Evolutionary conservation across 306 rosid genomes (phyloP), one percentile per base, ranked within the genome.

Genomic region (Mucuna pruriens): DNA sequence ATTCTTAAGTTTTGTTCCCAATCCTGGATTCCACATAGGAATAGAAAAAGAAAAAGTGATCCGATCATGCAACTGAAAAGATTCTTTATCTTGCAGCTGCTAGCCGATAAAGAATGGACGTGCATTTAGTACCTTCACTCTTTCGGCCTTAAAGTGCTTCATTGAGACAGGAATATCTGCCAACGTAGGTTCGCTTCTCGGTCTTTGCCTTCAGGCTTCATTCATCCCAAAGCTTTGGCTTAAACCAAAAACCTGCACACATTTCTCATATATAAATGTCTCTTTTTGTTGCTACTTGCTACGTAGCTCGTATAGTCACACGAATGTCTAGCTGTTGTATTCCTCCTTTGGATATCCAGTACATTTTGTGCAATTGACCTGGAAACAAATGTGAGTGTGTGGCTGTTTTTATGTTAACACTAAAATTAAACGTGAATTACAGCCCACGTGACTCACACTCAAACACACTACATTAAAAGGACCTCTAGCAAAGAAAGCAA

Each of bases 401-500:
- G 40, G 20, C 23, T 38, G 29, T 54, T 68, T n/a, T n/a, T n/a
- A n/a, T n/a, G n/a, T n/a, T n/a, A n/a, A n/a, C n/a, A n/a, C n/a
- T n/a, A n/a, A n/a, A n/a, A n/a, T n/a, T n/a, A n/a, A n/a, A n/a
- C n/a, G n/a, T n/a, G n/a, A n/a, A n/a, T n/a, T n/a, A n/a, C n/a
- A n/a, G n/a, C n/a, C n/a, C n/a, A n/a, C n/a, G n/a, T n/a, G n/a
- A n/a, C n/a, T n/a, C n/a, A n/a, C n/a, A n/a, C n/a, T n/a, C n/a
- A n/a, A n/a, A n/a, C n/a, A n/a, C n/a, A n/a, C 8, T 68, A 23
- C 48, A 13, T 65, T 11, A 0, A 10, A 77, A 4, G 6, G 71
- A 17, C 34, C 79, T 58, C 13, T 62, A 11, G 77, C 15, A 65
- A 79, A 69, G 23, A 57, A 67, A 49, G 66, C 36, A 63, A 82